Base-by-base conservation (phyloP, 2,329 filamentous ascomycete genomes). In the Arachnopeziza araneosa region DNA sequence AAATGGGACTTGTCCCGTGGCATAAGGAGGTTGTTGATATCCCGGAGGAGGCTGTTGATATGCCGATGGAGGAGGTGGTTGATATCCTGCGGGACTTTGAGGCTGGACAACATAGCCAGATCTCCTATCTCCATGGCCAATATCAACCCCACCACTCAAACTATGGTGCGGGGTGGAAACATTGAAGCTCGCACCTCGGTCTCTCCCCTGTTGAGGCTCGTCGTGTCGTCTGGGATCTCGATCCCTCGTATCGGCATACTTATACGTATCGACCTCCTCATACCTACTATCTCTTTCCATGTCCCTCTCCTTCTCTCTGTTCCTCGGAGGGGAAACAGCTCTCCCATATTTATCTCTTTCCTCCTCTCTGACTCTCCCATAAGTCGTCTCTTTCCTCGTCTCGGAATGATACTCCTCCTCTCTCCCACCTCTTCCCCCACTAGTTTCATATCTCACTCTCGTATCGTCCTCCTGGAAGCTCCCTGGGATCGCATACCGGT, bases 231-330 rank as follows among this genome's bases (percentile, higher is more conserved):
- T 44, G 30, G 30, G 30, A n/a, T n/a, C n/a, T n/a, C n/a, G n/a
- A 44, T 44, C 36, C 36, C 36, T 44, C 36, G 36, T 58, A 52
- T 67, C 54, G 55, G 60, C 66, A 50, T 70, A 66, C 56, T 68
- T 68, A 50, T 73, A 71, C 36, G 68, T 64, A 32, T 72, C 63
- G 30, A 58, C 60, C 36, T 65, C 62, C 26, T 62, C 61, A 70
- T 71, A 64, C 56, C 71, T 71, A 57, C 71, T 71, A 57, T 56
- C 59, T 49, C 53, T 51, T 30, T 19, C 59, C 57, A 8, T 58
- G 57, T 56, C 59, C 30, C 53, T 48, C 23, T 19, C 59, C 57
- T 10, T 52, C 52, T 51, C 59, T 9, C 62, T 44, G 12, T 44
- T 12, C 17, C 36, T 6, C 6, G 36, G 36, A 17, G 36, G 36